A percentile compares a stretch with the other conserved stretches of the same genome.
These are phyloP conservation scores for Wallemia ichthyophaga DNA, from an alignment of 1,284 basidiomycete genomes.

Conservation along the genomic window DNA sequence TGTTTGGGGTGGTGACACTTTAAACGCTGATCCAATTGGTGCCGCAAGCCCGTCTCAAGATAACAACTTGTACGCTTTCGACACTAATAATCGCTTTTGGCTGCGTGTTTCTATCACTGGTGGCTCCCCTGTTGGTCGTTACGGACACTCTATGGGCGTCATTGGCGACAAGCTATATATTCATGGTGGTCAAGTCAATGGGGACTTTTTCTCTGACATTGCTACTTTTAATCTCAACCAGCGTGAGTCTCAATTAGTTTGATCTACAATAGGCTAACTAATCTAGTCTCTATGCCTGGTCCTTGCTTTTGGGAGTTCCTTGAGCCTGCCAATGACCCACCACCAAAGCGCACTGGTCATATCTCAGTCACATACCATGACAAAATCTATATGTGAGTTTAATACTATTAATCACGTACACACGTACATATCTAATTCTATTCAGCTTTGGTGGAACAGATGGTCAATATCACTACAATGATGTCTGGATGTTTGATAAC, in stretches of 20 bases:
- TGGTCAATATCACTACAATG: slow-evolving; percentile 94
- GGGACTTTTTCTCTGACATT: slow-evolving; percentile 77
- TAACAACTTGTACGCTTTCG: slow-evolving; percentile 79
- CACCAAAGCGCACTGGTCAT: slow-evolving; percentile 75
- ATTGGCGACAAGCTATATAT: slow-evolving; percentile 70
- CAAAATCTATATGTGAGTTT: slow-evolving; percentile 47
- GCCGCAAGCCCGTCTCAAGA: slow-evolving; percentile 49
- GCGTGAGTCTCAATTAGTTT: slow-evolving; percentile 31
- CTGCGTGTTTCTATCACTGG: slow-evolving; percentile 51
- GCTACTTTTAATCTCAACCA: slow-evolving; percentile 85
- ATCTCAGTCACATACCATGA: slow-evolving; percentile 60
- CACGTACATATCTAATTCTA: not conserved
- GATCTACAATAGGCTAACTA: too few species aligned
- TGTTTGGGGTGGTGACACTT: slow-evolving; percentile 95
- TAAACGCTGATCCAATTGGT: slow-evolving; percentile 30
- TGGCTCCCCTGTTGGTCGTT: slow-evolving; percentile 40
- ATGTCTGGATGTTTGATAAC: slow-evolving; percentile 88
- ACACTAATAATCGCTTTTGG: slow-evolving; percentile 55
- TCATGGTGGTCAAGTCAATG: slow-evolving; percentile 92
- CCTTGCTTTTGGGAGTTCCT: slow-evolving; percentile 36
- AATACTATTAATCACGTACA: not conserved
- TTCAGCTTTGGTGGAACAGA: slow-evolving; percentile 86
- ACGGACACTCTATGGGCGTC: slow-evolving; percentile 88
- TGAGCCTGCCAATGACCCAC: slow-evolving; percentile 33
- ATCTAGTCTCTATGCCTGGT: slow-evolving; percentile 1